Conservation (phyloP, 345 rosid genomes). For the Camelina sativa region DNA sequence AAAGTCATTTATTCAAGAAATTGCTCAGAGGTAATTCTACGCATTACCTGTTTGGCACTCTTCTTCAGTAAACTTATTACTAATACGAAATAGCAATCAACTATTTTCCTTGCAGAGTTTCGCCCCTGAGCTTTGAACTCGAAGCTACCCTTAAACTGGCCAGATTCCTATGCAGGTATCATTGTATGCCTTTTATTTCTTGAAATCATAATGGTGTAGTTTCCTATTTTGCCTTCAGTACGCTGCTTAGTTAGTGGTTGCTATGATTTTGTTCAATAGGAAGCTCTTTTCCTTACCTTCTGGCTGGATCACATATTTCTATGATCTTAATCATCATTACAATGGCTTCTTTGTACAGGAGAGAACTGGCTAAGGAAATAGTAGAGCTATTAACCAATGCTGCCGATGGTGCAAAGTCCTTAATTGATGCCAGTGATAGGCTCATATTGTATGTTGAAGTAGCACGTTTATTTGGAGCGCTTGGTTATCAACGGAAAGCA, state of each 20-base stretch:
- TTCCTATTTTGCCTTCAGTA: conserved; percentile 16
- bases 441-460: conserved; percentile 87
- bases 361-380: conserved; percentile 86
- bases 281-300: neutral
- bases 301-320: conserved; percentile 20
- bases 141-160: conserved; percentile 95
- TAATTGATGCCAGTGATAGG: conserved; percentile 94
- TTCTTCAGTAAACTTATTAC: conserved; percentile 26
- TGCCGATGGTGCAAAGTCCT: conserved; percentile 93
- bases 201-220: neutral
- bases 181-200: conserved; percentile 27
- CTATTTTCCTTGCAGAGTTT: conserved; percentile 69
- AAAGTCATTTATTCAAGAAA: conserved; percentile 93
- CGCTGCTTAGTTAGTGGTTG: conserved; percentile 10
- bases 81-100: conserved; percentile 22
- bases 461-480: conserved; percentile 89
- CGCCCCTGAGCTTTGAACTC: conserved; percentile 97
- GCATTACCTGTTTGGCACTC: conserved; percentile 6
- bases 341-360: conserved; percentile 53
- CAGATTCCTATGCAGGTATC: conserved; percentile 94
- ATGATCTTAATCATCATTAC: conserved; percentile 21
- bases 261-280: neutral
- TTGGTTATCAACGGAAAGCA: conserved; percentile 93
- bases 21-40: conserved; percentile 74
- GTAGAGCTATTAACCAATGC: conserved; percentile 91